Evolutionary conservation across 805 yeast species (phyloP).

Genomic region (Tanozyma kutaoensis): DNA sequence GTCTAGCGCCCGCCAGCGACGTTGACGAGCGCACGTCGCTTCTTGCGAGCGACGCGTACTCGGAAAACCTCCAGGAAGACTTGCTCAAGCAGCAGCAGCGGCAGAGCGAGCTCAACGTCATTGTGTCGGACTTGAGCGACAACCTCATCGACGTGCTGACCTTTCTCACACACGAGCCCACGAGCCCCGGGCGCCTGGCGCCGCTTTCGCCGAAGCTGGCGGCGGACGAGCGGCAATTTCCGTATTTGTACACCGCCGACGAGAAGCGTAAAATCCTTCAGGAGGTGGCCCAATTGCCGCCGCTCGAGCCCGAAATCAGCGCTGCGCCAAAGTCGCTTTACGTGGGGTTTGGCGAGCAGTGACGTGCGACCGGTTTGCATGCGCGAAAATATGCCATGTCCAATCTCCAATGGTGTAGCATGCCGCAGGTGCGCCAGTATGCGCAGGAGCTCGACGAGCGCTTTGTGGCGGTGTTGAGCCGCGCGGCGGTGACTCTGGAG

Average conservation of each 20-base stretch:
- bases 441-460: slow-evolving; percentile 2
- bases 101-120: slow-evolving; percentile 31
- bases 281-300: too few relatives aligned
- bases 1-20: slow-evolving; percentile 19
- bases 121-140: slow-evolving; percentile 29
- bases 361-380: too few relatives aligned
- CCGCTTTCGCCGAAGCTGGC: too few relatives aligned
- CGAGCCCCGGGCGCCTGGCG: too few relatives aligned
- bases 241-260: too few relatives aligned
- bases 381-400: too few relatives aligned
- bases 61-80: slow-evolving; percentile 20
- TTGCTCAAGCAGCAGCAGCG: slow-evolving; percentile 27
- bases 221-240: too few relatives aligned
- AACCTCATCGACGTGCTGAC: slow-evolving; percentile 22
- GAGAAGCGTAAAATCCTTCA: too few relatives aligned
- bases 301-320: too few relatives aligned
- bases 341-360: too few relatives aligned
- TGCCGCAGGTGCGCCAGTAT: neutral
- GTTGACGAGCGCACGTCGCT: slow-evolving; percentile 26
- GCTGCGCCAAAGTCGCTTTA: too few relatives aligned
- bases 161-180: too few relatives aligned
- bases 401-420: neutral
- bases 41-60: slow-evolving; percentile 12
- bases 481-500: slow-evolving; percentile 4
- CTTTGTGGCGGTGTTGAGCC: slow-evolving; percentile 3